These are phyloP conservation scores for Cercospora canescens DNA, from an alignment of 2,329 filamentous ascomycete species.

Conservation along the genomic window DNA sequence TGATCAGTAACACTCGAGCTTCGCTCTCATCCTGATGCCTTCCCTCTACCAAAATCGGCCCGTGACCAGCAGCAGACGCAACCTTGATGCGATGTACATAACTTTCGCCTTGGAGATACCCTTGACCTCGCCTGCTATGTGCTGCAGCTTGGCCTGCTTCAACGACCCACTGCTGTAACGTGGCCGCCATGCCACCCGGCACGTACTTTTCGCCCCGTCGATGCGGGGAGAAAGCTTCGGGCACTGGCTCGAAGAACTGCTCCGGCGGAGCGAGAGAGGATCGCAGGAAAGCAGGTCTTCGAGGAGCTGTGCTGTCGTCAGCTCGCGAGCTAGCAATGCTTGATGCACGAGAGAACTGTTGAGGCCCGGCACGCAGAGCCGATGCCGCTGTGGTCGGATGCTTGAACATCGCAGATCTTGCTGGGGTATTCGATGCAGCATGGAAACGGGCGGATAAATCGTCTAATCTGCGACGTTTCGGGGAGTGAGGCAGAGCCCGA, in stretches of 20 bases:
- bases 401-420: conserved; percentile 21
- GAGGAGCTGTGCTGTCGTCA: conserved; percentile 12
- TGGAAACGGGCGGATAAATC: conserved; percentile 7
- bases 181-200: conserved; percentile 50
- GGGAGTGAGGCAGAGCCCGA: conserved; percentile 27
- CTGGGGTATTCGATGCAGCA: conserved; percentile 13
- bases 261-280: conserved; percentile 36
- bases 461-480: conserved; percentile 32
- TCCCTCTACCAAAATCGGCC: conserved; percentile 23
- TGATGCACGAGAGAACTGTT: conserved; percentile 16
- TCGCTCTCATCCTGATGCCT: conserved; percentile 13
- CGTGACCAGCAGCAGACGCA: conserved; percentile 18
- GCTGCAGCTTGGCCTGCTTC: conserved; percentile 39
- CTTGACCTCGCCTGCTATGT: conserved; percentile 27
- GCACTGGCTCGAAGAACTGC: conserved; percentile 42
- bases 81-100: conserved; percentile 27
- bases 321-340: conserved; percentile 14
- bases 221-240: conserved; percentile 56
- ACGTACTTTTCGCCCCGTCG: conserved; percentile 52
- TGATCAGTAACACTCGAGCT: conserved; percentile 25
- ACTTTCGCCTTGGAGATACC: conserved; percentile 27
- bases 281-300: conserved; percentile 42
- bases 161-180: conserved; percentile 53
- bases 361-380: conserved; percentile 4
- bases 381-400: conserved; percentile 23